Base-by-base conservation (phyloP, 352 stramenopile genomes). In the Pythium aphanidermatum region DNA sequence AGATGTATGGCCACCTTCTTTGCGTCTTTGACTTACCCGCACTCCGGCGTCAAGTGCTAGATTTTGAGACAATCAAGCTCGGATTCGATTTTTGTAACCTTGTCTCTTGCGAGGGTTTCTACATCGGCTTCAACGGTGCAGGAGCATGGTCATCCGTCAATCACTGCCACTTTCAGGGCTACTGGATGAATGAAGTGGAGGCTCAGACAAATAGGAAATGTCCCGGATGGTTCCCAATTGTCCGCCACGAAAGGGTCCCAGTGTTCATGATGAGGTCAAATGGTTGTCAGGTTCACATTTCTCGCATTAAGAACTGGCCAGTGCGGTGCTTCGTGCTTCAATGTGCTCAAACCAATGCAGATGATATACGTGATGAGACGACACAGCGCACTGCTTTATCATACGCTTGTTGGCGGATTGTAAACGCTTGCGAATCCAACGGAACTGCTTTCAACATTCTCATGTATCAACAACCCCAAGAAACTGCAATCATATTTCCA, bases 111-210 rank as follows among this genome's bases (percentile, higher is more conserved):
- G 50, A 79, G 1, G 60, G 79, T 31, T 86, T 90, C 30, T 19
- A 21, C 5, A 5, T 45, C 72, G 78, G 74, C 5, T 90, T 86
- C 51, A 90, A 90, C 46, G 84, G 78, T 39, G 53, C 59, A 23
- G 78, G 78, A 16, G 78, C 78, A 13, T 90, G 78, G 78, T 83
- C 78, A 8, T 87, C 74, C 4, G 78, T 90, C 9, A 84, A 87
- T 37, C 74, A 90, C 42, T 78, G 81, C 35, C 78, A 90, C 26
- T 68, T 87, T 3, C 78, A 90, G 54, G 68, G 65, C 0, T 83
- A 74, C 26, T 84, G 81, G 47, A 68, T 78, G 27, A 26, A 58
- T 35, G 38, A 65, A 10, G 20, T 60, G 1, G 11, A n/a, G n/a
- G n/a, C n/a, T 30, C 11, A 25, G 46, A 35, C 29, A 12, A 9